Evolutionary conservation across 441 rosid genomes (phyloP).

Genomic region (Cnidoscolus chayamansa): DNA sequence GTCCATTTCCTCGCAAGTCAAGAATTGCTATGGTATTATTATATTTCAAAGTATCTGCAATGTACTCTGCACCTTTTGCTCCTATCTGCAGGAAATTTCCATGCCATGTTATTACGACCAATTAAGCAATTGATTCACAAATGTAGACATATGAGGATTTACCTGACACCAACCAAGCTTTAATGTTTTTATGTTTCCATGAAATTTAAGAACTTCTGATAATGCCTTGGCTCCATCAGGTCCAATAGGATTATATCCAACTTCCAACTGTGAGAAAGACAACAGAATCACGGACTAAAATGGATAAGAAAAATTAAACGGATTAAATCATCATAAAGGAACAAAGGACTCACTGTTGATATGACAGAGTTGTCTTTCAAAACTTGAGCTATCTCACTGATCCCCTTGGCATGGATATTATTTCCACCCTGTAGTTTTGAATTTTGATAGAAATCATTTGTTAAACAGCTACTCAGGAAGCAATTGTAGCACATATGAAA

Average conservation of each 20-base stretch:
- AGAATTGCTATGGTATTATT: constrained; percentile 71
- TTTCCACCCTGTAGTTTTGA: constrained; percentile 72
- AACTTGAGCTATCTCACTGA: constrained; percentile 65
- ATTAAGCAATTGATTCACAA: neutral
- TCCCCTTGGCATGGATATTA: constrained; percentile 77
- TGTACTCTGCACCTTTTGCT: constrained; percentile 72
- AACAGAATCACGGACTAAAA: constrained; percentile 16
- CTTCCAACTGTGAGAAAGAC: constrained; percentile 57
- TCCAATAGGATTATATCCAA: constrained; percentile 93
- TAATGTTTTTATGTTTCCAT: constrained; percentile 72
- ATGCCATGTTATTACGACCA: constrained; percentile 2
- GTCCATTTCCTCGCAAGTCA: constrained; percentile 94
- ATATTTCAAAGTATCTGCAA: constrained; percentile 88
- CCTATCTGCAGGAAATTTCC: constrained; percentile 62
- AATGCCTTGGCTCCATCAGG: constrained; percentile 82
- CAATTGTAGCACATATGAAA: neutral
- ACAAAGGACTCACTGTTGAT: constrained; percentile 49
- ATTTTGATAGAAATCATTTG: constrained; percentile 17
- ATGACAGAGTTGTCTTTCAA: constrained; percentile 68
- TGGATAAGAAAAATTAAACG: constrained; percentile 14
- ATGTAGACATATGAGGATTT: constrained; percentile 21
- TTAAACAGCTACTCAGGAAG: constrained; percentile 1
- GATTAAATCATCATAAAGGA: constrained; percentile 19
- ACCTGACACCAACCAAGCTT: constrained; percentile 99
- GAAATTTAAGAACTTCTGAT: constrained; percentile 87